Percentiles rank a stretch among this genome's conserved stretches.
These are phyloP conservation scores for Botryosphaeria dothidea DNA, from an alignment of 2,329 filamentous ascomycete species.

Conservation along the genomic window DNA sequence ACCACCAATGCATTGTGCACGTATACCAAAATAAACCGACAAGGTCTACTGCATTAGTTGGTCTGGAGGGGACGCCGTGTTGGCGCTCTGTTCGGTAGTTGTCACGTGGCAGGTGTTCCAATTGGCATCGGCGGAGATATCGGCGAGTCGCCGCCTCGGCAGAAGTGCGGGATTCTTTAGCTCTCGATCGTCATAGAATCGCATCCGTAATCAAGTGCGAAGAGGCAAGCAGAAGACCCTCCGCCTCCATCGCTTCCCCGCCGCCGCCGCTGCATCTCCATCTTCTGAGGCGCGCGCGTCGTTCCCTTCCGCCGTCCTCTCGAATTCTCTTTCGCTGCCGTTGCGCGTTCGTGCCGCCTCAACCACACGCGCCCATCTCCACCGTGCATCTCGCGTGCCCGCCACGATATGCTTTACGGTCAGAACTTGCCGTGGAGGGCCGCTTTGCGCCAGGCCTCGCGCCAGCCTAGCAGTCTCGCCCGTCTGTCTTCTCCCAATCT, in stretches of 20 bases:
- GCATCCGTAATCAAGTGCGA: conserved; percentile 13
- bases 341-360: background rate
- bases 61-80: too few species aligned
- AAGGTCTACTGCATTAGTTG: too few species aligned
- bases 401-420: conserved; percentile 59
- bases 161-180: background rate
- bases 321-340: background rate
- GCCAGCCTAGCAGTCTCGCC: conserved; percentile 32
- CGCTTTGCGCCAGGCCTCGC: conserved; percentile 55
- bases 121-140: background rate
- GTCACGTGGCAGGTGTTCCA: background rate
- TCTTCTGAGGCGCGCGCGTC: conserved; percentile 7
- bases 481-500: background rate
- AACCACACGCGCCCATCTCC: background rate
- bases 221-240: conserved; percentile 1
- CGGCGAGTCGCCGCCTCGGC: background rate
- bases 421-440: conserved; percentile 66
- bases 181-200: conserved; percentile 15
- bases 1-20: too few species aligned
- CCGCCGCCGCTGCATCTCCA: conserved; percentile 6
- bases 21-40: too few species aligned
- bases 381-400: conserved; percentile 2
- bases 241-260: conserved; percentile 1
- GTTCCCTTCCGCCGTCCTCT: background rate
- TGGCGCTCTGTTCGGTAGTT: too few species aligned